phyloP scores from a whole-genome alignment of 2,329 filamentous ascomycete genomes.

The Ophiostoma ips region DNA sequence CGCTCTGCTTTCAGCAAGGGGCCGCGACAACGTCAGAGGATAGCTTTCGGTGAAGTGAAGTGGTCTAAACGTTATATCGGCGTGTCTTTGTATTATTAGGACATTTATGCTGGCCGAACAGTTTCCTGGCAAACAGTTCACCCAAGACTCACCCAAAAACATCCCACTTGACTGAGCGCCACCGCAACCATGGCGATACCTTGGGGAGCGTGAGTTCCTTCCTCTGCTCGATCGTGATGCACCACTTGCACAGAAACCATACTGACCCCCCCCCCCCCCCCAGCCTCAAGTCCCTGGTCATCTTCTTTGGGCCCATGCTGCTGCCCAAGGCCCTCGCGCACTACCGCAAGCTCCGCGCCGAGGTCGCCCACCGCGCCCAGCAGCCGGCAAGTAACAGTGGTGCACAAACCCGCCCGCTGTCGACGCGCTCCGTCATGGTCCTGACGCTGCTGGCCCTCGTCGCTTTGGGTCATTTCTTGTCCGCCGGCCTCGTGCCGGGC shows the following conservation, averaged over 20 bases:
- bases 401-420: conserved; percentile 13
- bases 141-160: too few species aligned
- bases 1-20: too few species aligned
- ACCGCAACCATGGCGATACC: conserved; percentile 22
- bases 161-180: too few species aligned
- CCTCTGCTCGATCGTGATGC: too few species aligned
- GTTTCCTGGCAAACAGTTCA: too few species aligned
- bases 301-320: conserved; percentile 58
- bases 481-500: conserved; percentile 4
- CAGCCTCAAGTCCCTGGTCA: conserved; percentile 40
- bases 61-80: too few species aligned
- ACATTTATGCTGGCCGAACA: too few species aligned
- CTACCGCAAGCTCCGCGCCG: conserved; percentile 42
- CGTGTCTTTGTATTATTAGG: too few species aligned
- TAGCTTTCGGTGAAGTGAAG: too few species aligned
- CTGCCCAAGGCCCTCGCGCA: conserved; percentile 51
- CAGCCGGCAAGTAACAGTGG: conserved; percentile 20
- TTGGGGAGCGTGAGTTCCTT: conserved; percentile 37
- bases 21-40: too few species aligned
- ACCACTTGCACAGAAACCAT: not conserved
- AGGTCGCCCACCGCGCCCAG: conserved; percentile 28
- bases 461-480: conserved; percentile 8
- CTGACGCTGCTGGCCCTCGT: conserved; percentile 34
- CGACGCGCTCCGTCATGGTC: conserved; percentile 45
- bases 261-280: conserved; percentile 3